phyloP scores from a whole-genome alignment of 768 basidiomycete genomes.

The Suillus subalutaceus region DNA sequence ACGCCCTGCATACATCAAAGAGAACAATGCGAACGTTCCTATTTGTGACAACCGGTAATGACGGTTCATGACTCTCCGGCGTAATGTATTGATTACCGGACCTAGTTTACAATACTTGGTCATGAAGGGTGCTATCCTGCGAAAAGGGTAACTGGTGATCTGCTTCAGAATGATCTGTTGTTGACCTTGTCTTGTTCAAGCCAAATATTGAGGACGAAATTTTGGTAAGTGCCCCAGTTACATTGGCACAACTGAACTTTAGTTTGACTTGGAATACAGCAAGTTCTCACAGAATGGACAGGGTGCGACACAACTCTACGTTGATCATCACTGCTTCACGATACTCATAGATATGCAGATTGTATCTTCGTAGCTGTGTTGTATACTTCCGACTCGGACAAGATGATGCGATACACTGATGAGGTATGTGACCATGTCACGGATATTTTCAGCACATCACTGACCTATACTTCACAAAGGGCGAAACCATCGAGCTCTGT shows the following conservation, averaged over 20 bases:
- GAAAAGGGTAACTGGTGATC: slow-evolving; percentile 69
- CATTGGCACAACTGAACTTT: slow-evolving; percentile 11
- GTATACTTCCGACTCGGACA: slow-evolving; percentile 76
- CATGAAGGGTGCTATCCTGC: slow-evolving; percentile 81
- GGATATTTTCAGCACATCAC: slow-evolving; percentile 12
- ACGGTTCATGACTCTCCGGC: neutral
- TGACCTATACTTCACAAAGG: slow-evolving; percentile 41
- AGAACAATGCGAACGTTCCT: slow-evolving; percentile 72
- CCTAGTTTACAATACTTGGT: slow-evolving; percentile 84
- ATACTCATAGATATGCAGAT: slow-evolving; percentile 45
- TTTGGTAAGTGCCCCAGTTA: slow-evolving; percentile 55
- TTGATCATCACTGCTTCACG: slow-evolving; percentile 14
- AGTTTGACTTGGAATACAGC: slow-evolving; percentile 39
- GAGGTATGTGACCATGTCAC: slow-evolving; percentile 46
- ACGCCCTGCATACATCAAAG: slow-evolving; percentile 82
- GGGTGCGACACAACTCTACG: slow-evolving; percentile 37
- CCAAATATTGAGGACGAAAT: slow-evolving; percentile 81
- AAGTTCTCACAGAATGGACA: slow-evolving; percentile 68
- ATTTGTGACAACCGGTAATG: slow-evolving; percentile 84
- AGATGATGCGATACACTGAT: slow-evolving; percentile 81
- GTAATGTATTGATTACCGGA: slow-evolving; percentile 17
- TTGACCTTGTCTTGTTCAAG: slow-evolving; percentile 39
- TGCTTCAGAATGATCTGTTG: slow-evolving; percentile 11
- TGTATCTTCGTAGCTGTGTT: slow-evolving; percentile 81
- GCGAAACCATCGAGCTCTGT: slow-evolving; percentile 73